Evolutionary conservation across 352 stramenopile species (phyloP).

Genomic region (Pythium chondricola): DNA sequence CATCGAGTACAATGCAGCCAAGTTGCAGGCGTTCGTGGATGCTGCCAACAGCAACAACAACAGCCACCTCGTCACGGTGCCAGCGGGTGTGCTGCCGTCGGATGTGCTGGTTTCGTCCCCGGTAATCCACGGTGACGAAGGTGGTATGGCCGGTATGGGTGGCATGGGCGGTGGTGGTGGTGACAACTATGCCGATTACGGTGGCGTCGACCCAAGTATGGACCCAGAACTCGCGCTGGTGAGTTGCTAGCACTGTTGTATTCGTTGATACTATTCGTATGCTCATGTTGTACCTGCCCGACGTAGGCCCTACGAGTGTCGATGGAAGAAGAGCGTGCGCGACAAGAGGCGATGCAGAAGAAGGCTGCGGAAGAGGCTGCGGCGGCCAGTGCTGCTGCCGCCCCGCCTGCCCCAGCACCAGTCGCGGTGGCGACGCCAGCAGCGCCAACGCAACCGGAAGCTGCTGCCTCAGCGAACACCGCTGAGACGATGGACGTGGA

Average conservation of each 20-base stretch:
- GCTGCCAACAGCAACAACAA: conserved; percentile 93
- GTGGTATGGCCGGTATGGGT: conserved; percentile 39
- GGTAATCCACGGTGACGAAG: conserved; percentile 89
- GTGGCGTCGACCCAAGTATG: conserved; percentile 97
- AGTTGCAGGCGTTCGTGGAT: conserved; percentile 89
- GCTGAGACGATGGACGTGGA: conserved; percentile 33
- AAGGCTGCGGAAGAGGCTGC: conserved; percentile 69
- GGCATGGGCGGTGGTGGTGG: conserved; percentile 28
- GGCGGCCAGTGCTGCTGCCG: conserved; percentile 15
- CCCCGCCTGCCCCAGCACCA: conserved; percentile 1
- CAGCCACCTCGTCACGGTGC: conserved; percentile 96
- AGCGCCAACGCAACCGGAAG: background rate
- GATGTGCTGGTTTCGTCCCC: conserved; percentile 96
- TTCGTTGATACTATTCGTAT: background rate
- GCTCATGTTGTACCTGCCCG: background rate
- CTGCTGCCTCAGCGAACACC: background rate
- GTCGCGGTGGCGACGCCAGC: background rate
- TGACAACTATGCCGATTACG: conserved; percentile 91
- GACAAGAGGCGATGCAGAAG: conserved; percentile 92
- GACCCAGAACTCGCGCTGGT: conserved; percentile 98
- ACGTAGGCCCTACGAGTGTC: conserved; percentile 90
- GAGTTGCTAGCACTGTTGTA: conserved; percentile 4
- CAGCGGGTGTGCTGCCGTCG: conserved; percentile 93
- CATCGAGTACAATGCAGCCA: conserved; percentile 84
- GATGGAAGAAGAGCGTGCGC: conserved; percentile 97